Conservation (phyloP, 129 eudicot species). For the Flaveria brownii region DNA sequence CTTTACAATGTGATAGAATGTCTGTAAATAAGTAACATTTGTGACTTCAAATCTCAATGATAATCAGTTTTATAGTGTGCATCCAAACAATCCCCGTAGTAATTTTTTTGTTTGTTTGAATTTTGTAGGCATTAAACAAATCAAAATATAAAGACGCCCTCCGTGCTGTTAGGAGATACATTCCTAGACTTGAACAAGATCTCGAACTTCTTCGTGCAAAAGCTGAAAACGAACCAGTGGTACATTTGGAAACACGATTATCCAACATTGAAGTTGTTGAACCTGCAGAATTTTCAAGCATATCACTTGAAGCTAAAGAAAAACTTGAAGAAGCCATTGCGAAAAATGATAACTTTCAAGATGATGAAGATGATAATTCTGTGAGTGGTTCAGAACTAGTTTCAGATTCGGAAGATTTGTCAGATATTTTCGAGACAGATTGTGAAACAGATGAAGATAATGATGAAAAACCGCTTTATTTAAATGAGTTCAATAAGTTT, state of each 20-base stretch:
- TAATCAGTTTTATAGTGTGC: background rate
- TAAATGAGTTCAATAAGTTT: constrained; percentile 67
- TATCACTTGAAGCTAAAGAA: constrained; percentile 46
- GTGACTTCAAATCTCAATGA: background rate
- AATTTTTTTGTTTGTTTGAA: background rate
- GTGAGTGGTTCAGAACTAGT: constrained; percentile 36
- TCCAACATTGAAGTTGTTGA: constrained; percentile 22
- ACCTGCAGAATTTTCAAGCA: constrained; percentile 25
- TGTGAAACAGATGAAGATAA: constrained; percentile 59
- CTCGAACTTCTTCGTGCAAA: constrained; percentile 76
- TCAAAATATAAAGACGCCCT: constrained; percentile 82
- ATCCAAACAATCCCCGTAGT: background rate
- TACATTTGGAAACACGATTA: constrained; percentile 25
- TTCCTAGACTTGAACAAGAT: constrained; percentile 91
- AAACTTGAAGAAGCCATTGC: constrained; percentile 60
- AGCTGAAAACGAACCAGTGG: constrained; percentile 36
- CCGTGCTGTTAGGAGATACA: constrained; percentile 70
- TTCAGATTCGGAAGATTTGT: constrained; percentile 79
- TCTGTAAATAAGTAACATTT: background rate
- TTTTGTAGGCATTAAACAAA: constrained; percentile 81
- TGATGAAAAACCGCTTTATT: constrained; percentile 56
- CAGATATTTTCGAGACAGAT: constrained; percentile 90
- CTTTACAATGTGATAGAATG: background rate
- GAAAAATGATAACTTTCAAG: constrained; percentile 26
- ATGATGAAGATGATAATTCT: constrained; percentile 28